These are phyloP conservation scores for Fusarium verrucosum DNA, from an alignment of 2,329 filamentous ascomycete species.

Conservation along the genomic window DNA sequence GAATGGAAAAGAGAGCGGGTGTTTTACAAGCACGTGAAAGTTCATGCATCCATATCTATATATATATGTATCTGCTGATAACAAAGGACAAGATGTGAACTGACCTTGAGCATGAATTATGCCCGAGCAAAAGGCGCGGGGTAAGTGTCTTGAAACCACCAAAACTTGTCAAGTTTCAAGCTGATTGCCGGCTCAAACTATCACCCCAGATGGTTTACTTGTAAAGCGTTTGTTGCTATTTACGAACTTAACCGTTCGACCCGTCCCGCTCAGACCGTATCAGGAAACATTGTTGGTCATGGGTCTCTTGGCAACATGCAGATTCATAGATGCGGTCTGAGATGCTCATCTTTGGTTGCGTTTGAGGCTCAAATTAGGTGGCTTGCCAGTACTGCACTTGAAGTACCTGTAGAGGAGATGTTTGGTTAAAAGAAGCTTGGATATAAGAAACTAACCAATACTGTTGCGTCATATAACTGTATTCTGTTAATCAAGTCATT, in stretches of 20 bases:
- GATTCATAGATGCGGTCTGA: background rate
- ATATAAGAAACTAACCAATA: background rate
- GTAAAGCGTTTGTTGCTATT: background rate
- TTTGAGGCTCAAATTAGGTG: background rate
- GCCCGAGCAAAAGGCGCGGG: background rate
- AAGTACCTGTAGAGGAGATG: background rate
- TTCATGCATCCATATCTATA: background rate
- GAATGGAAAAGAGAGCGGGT: slow-evolving; percentile 28
- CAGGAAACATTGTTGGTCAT: background rate
- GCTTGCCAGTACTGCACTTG: background rate
- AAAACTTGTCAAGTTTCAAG: slow-evolving; percentile 3
- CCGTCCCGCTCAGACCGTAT: slow-evolving; percentile 9
- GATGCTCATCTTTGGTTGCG: background rate
- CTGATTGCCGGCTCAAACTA: background rate
- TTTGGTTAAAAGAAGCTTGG: background rate
- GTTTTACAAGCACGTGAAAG: slow-evolving; percentile 19
- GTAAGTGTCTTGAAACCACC: background rate
- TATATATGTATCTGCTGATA: background rate
- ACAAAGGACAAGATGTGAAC: background rate
- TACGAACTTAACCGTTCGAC: background rate
- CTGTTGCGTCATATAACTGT: background rate
- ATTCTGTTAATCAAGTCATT: background rate
- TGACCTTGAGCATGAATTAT: background rate
- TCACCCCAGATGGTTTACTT: background rate
- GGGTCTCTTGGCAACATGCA: background rate